Conservation (phyloP, 1,284 basidiomycete species). For the Malassezia furfur region DNA sequence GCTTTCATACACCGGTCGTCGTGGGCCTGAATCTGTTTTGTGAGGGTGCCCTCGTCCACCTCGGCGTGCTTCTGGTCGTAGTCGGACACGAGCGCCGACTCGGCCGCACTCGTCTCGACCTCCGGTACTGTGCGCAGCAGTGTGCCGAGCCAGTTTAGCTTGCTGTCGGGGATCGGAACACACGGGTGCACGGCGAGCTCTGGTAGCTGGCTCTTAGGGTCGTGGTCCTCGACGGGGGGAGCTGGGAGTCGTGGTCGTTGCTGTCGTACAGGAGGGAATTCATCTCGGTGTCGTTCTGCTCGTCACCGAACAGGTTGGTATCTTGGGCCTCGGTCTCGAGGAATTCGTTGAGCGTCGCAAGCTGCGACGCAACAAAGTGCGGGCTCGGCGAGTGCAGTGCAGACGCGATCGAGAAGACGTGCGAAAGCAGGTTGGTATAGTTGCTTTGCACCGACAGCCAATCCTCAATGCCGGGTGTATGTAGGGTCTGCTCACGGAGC, state of each 20-base stretch:
- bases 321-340: conserved; percentile 30
- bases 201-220: conserved; percentile 24
- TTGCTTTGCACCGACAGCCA: conserved; percentile 33
- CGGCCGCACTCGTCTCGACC: conserved; percentile 22
- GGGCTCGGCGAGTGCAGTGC: conserved; percentile 29
- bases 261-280: conserved; percentile 16
- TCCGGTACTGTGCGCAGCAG: conserved; percentile 36
- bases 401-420: conserved; percentile 30
- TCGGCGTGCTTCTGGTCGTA: conserved; percentile 16
- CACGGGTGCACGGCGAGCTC: conserved; percentile 27
- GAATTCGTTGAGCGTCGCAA: conserved; percentile 30
- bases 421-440: conserved; percentile 32
- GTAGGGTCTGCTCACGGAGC: conserved; percentile 31
- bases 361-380: conserved; percentile 31
- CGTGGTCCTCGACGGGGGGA: conserved; percentile 30
- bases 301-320: conserved; percentile 27
- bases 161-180: conserved; percentile 27
- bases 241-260: neutral
- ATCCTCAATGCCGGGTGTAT: conserved; percentile 33
- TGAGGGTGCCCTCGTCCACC: neutral
- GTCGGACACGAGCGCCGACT: conserved; percentile 19
- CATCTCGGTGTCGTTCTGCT: conserved; percentile 1
- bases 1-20: conserved; percentile 25
- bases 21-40: conserved; percentile 24
- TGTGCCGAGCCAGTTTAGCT: conserved; percentile 34